These are phyloP conservation scores for Candida caryicola DNA, from an alignment of 805 yeast genomes.

Conservation along the genomic window DNA sequence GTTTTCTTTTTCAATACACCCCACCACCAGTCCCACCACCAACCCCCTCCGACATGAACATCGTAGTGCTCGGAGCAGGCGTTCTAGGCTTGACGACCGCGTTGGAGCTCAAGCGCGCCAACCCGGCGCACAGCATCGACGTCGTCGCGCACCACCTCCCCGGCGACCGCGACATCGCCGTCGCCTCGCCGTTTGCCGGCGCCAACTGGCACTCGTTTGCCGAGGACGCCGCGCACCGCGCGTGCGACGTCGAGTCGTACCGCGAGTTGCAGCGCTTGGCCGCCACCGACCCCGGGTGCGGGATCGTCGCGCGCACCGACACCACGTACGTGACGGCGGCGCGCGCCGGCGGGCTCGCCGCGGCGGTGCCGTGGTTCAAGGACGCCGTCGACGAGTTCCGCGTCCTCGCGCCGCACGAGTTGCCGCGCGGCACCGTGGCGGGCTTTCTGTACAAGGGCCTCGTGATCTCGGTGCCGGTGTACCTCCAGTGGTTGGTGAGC, in stretches of 20 bases:
- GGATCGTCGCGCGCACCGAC: constrained; percentile 25
- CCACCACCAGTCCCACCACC: too few relatives aligned
- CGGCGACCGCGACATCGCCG: constrained; percentile 50
- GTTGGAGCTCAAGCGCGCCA: constrained; percentile 21
- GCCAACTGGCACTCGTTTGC: constrained; percentile 73
- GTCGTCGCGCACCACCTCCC: constrained; percentile 45
- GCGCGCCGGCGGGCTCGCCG: constrained; percentile 5
- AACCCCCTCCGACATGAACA: too few relatives aligned
- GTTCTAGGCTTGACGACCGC: constrained; percentile 39
- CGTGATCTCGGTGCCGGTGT: constrained; percentile 57
- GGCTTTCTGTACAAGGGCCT: constrained; percentile 54
- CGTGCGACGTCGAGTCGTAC: constrained; percentile 49
- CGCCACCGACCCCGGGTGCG: constrained; percentile 44
- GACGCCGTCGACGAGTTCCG: constrained; percentile 41
- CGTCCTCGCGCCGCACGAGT: constrained; percentile 30
- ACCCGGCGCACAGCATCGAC: constrained; percentile 21
- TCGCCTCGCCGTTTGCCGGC: constrained; percentile 69
- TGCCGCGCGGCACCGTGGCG: constrained; percentile 38
- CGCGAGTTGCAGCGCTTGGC: constrained; percentile 45
- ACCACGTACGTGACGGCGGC: constrained; percentile 10
- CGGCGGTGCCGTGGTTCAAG: constrained; percentile 45
- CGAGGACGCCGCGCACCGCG: constrained; percentile 16
- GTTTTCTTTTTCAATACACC: too few relatives aligned
- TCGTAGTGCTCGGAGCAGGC: constrained; percentile 24
- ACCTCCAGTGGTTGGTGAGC: constrained; percentile 50